Conservation (phyloP, 495 filamentous ascomycete genomes). For the Podospora didyma region DNA sequence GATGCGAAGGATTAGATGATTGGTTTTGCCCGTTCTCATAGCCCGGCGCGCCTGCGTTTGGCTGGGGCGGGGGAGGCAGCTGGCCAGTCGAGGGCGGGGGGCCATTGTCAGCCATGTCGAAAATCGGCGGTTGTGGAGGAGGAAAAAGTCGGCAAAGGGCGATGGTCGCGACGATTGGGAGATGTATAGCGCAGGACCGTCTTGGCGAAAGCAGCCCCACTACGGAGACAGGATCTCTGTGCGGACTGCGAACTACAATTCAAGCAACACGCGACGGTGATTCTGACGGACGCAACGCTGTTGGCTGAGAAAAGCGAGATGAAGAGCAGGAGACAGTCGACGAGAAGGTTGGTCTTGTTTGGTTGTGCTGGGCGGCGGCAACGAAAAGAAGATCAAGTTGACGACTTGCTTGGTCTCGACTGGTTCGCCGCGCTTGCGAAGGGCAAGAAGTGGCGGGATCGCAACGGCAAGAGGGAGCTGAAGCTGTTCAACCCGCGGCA, state of each 20-base stretch:
- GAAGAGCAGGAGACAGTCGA: neutral
- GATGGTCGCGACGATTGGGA: constrained; percentile 1
- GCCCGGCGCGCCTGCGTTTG: constrained; percentile 63
- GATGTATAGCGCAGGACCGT: constrained; percentile 1
- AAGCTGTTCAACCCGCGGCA: constrained; percentile 7
- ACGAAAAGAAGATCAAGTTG: constrained; percentile 2
- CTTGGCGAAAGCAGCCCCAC: neutral
- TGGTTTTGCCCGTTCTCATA: constrained; percentile 66
- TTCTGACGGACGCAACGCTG: constrained; percentile 8
- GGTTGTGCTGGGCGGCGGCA: neutral
- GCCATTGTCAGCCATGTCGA: constrained; percentile 65
- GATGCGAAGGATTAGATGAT: constrained; percentile 71
- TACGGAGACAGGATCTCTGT: neutral
- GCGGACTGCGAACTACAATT: neutral
- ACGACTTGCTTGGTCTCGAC: constrained; percentile 11
- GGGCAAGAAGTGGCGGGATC: neutral
- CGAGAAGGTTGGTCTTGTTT: neutral
- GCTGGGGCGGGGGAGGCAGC: constrained; percentile 63
- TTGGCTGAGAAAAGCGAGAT: constrained; percentile 2
- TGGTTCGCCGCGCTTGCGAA: neutral
- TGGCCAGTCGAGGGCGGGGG: constrained; percentile 51
- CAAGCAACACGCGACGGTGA: constrained; percentile 4
- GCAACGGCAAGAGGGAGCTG: constrained; percentile 3
- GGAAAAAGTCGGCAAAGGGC: neutral
- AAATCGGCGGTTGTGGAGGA: neutral